Evolutionary conservation across 1,284 basidiomycete species (phyloP).

Genomic region (Quambalaria eucalypti): DNA sequence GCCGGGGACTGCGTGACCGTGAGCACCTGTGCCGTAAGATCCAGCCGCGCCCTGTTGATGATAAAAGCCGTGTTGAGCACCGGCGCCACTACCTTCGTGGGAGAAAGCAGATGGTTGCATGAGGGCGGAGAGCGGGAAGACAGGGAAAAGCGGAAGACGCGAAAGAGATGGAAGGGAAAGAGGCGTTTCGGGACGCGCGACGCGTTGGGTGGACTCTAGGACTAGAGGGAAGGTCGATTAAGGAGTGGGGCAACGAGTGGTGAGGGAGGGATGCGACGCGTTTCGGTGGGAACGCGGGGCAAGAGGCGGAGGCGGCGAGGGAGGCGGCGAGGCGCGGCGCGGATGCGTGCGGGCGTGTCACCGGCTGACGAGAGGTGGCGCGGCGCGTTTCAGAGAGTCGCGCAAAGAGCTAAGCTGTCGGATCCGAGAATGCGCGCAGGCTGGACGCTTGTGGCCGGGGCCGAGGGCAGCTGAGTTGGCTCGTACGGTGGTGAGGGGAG

Average conservation of each 20-base stretch:
- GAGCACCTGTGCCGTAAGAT: neutral
- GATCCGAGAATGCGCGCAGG: too few relatives aligned
- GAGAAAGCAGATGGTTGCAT: conserved; percentile 1
- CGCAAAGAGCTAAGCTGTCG: too few relatives aligned
- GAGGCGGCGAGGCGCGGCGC: too few relatives aligned
- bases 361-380: too few relatives aligned
- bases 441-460: too few relatives aligned
- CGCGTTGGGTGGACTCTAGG: too few relatives aligned
- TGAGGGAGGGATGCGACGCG: neutral
- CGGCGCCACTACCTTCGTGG: neutral
- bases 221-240: neutral
- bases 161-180: neutral
- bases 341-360: too few relatives aligned
- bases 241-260: neutral
- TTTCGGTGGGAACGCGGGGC: neutral
- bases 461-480: too few relatives aligned
- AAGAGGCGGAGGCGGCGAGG: neutral
- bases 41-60: neutral
- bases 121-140: neutral
- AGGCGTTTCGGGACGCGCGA: neutral
- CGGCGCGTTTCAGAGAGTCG: too few relatives aligned
- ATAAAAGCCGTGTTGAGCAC: neutral
- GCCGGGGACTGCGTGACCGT: neutral
- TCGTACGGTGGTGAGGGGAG: too few relatives aligned
- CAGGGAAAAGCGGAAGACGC: neutral